phyloP scores from a whole-genome alignment of 495 filamentous ascomycete genomes.

The Bathelium albidoporum region DNA sequence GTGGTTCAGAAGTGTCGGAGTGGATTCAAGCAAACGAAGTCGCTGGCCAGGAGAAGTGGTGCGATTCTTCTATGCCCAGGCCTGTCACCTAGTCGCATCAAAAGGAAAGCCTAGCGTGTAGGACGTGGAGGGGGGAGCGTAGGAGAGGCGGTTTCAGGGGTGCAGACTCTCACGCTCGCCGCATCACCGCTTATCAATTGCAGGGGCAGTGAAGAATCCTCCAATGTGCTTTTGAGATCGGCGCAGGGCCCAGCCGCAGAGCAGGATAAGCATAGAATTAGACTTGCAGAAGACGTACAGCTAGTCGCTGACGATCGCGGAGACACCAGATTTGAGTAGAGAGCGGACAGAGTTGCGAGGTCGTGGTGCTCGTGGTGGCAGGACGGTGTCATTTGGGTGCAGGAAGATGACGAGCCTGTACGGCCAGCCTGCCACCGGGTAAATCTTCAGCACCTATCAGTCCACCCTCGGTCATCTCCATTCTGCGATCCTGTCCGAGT shows the following conservation, averaged over 20 bases:
- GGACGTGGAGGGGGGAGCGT: slow-evolving; percentile 39
- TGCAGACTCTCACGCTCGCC: slow-evolving; percentile 1
- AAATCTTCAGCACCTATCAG: too few relatives aligned
- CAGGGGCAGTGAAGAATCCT: not conserved
- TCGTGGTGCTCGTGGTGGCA: not conserved
- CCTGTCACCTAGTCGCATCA: not conserved
- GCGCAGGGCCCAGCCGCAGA: too few relatives aligned
- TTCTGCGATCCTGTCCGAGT: too few relatives aligned
- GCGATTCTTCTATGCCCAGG: slow-evolving; percentile 1
- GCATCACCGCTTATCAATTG: not conserved
- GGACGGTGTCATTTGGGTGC: not conserved
- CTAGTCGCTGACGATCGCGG: not conserved
- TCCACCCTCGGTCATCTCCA: too few relatives aligned
- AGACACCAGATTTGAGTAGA: not conserved
- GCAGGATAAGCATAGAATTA: not conserved
- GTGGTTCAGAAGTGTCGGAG: slow-evolving; percentile 6
- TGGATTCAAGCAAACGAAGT: slow-evolving; percentile 2
- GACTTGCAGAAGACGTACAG: not conserved
- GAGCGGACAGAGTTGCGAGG: not conserved
- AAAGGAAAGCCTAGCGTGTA: slow-evolving; percentile 2
- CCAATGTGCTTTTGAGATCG: too few relatives aligned
- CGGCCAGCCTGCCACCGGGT: too few relatives aligned
- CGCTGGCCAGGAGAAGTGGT: not conserved
- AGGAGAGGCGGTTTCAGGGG: slow-evolving; percentile 47
- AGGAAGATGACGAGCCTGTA: too few relatives aligned